Conservation (phyloP, 2,329 filamentous ascomycete species). For the Talaromyces sp. region DNA sequence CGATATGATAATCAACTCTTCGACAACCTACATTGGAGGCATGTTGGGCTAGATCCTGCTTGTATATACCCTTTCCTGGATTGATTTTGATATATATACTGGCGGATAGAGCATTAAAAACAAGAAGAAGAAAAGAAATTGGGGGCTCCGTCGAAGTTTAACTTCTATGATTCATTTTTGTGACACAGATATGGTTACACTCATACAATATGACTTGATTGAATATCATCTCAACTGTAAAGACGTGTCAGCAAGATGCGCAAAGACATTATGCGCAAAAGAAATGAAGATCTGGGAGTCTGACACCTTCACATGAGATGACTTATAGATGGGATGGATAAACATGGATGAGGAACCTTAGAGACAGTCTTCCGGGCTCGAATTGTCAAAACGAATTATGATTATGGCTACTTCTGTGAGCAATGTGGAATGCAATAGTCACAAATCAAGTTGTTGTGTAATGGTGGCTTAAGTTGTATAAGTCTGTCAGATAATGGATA, state of each 20-base stretch:
- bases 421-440: not conserved
- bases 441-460: not conserved
- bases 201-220: not conserved
- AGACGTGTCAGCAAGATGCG: not conserved
- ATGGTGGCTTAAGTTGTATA: not conserved
- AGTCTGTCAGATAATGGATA: not conserved
- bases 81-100: too few species aligned
- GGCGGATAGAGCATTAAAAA: too few species aligned
- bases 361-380: not conserved
- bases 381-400: not conserved
- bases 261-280: not conserved
- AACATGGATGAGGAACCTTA: not conserved
- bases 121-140: too few species aligned
- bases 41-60: too few species aligned
- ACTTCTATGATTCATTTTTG: not conserved
- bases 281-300: not conserved
- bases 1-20: too few species aligned
- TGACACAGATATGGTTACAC: not conserved
- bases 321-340: not conserved
- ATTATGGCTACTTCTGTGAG: not conserved
- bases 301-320: not conserved
- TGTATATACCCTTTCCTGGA: too few species aligned
- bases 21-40: too few species aligned
- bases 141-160: too few species aligned
- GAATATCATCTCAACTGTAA: not conserved